Base-by-base conservation (phyloP, 2,329 filamentous ascomycete species). In the Fusarium udum region DNA sequence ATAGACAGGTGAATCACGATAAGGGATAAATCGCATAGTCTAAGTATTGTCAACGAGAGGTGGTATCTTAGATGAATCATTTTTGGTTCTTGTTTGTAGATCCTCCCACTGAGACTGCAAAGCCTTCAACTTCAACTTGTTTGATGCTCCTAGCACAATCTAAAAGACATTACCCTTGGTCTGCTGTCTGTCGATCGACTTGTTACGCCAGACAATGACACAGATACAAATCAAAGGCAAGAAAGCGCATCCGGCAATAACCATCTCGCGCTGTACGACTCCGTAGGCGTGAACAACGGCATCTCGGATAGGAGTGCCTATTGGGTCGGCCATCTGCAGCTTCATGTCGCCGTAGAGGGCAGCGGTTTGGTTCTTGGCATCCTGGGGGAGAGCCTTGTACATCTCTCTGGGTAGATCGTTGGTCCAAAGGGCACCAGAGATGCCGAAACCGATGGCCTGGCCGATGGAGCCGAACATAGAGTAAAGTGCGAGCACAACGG, bases 251-350 rank as follows among this genome's bases (percentile, higher is more conserved):
- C 81, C 81, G 3, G 81, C 79, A 26, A 81, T 80, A 28, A 88
- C 78, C 85, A 89, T 86, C 42, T 82, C 78, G 55, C 82, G 82
- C 80, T 88, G 86, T 2, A 85, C 84, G 67, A 87, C 85, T 7
- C 82, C 84, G 68, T 92, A 92, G 1, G 90, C 87, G 15, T 83
- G 77, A 74, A 91, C 87, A 77, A 92, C 90, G 2, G 85, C 90
- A n/a, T 83, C 69, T 7, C 89, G 79, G 18, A 82, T 82, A 0
- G 83, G 79, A 14, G 76, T 84, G 4, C 87, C 88, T 18, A 84
- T 75, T 0, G 83, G 80, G 75, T 89, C 89, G 52, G 79, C 81
- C 6, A 89, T 79, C 71, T 92, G 90, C 22, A 83, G 83, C 5
- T 79, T 80, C 45, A 92, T 77, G 72, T 87, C 85, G 9, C 85